These are phyloP conservation scores for Ganoderma lucidum DNA, from an alignment of 1,284 basidiomycete species.

Conservation along the genomic window DNA sequence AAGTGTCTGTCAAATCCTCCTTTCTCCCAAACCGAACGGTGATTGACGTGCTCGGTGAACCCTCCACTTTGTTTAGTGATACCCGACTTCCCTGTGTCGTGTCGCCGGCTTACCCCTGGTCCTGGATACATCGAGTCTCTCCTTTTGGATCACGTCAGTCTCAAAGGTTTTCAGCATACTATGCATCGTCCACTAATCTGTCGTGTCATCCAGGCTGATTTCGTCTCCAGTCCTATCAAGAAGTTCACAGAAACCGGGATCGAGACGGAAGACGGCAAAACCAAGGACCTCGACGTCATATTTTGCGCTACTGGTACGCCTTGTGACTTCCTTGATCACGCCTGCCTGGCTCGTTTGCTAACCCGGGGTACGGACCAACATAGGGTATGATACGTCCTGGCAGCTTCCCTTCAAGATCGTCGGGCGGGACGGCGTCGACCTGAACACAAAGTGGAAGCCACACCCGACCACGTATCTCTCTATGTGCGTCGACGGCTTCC, in stretches of 20 bases:
- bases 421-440: conserved; percentile 55
- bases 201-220: conserved; percentile 51
- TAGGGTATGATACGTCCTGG: conserved; percentile 62
- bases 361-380: neutral
- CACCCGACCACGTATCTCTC: conserved; percentile 64
- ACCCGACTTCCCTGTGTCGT: conserved; percentile 64
- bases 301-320: conserved; percentile 41
- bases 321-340: conserved; percentile 1
- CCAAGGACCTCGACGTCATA: conserved; percentile 65
- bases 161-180: neutral
- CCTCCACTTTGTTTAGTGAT: conserved; percentile 48
- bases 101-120: conserved; percentile 68
- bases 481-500: conserved; percentile 64
- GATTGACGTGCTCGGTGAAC: neutral
- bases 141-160: conserved; percentile 62
- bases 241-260: conserved; percentile 61
- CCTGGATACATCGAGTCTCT: conserved; percentile 72
- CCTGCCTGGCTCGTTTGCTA: neutral
- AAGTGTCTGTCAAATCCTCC: conserved; percentile 44
- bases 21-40: neutral
- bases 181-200: neutral
- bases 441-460: conserved; percentile 59
- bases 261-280: conserved; percentile 59
- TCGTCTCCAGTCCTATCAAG: conserved; percentile 58
- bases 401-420: conserved; percentile 59